Evolutionary conservation across 2,329 filamentous ascomycete species (phyloP).

Genomic region (Dothideomycetes sp.): DNA sequence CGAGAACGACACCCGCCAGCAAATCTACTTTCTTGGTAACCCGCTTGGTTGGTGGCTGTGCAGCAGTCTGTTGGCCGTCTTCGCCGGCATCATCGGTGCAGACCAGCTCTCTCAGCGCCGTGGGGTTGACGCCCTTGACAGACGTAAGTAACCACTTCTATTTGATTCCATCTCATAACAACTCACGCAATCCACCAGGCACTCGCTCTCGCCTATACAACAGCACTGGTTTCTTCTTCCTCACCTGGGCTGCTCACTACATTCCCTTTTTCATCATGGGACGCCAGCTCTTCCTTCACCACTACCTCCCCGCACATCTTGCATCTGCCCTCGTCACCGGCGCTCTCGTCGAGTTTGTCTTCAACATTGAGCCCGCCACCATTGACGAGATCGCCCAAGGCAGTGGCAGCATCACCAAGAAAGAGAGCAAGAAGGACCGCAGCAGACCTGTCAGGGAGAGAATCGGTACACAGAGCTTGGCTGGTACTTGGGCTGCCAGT

Average conservation of each 20-base stretch:
- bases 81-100: constrained; percentile 79
- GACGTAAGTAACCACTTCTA: constrained; percentile 53
- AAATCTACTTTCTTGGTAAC: constrained; percentile 98
- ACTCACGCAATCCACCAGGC: constrained; percentile 41
- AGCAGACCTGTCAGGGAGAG: constrained; percentile 73
- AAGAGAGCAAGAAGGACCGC: constrained; percentile 33
- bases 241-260: constrained; percentile 95
- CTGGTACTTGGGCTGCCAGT: constrained; percentile 69
- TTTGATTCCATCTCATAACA: background rate
- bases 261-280: constrained; percentile 98
- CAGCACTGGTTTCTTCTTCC: constrained; percentile 97
- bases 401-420: constrained; percentile 25
- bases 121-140: constrained; percentile 84
- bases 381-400: constrained; percentile 38
- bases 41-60: constrained; percentile 96
- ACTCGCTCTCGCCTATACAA: constrained; percentile 93
- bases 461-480: constrained; percentile 65
- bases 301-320: constrained; percentile 90
- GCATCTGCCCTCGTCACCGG: constrained; percentile 85
- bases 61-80: constrained; percentile 84
- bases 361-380: constrained; percentile 70
- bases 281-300: constrained; percentile 92
- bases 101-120: constrained; percentile 90
- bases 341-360: constrained; percentile 88
- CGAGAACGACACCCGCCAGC: constrained; percentile 82